Percentiles rank a stretch among this genome's conserved stretches.
These are phyloP conservation scores for Glutinoglossum americanum DNA, from an alignment of 495 filamentous ascomycete genomes.

Conservation along the genomic window DNA sequence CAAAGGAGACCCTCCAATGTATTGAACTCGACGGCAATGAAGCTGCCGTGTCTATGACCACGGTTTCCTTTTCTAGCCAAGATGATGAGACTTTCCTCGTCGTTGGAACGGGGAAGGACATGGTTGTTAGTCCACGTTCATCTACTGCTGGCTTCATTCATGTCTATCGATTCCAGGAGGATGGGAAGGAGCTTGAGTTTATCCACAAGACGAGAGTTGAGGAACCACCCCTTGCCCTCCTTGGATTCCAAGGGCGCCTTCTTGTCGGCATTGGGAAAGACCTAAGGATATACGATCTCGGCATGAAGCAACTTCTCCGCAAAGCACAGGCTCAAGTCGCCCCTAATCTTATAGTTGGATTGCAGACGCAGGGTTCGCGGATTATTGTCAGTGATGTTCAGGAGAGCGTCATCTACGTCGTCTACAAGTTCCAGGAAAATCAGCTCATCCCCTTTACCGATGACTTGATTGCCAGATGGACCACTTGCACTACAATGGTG, in stretches of 20 bases:
- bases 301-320: constrained; percentile 71
- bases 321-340: constrained; percentile 70
- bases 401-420: constrained; percentile 74
- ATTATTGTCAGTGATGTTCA: constrained; percentile 83
- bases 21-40: constrained; percentile 80
- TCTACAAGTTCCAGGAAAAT: constrained; percentile 85
- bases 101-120: constrained; percentile 83
- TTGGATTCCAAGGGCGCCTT: constrained; percentile 79
- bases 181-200: constrained; percentile 72
- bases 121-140: constrained; percentile 52
- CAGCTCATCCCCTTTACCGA: constrained; percentile 80
- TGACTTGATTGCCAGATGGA: constrained; percentile 75
- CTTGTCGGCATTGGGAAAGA: constrained; percentile 64
- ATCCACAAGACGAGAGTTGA: constrained; percentile 90
- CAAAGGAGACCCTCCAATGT: constrained; percentile 48
- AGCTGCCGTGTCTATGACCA: constrained; percentile 66
- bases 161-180: constrained; percentile 75
- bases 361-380: constrained; percentile 80
- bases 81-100: constrained; percentile 79
- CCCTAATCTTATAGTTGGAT: constrained; percentile 60
- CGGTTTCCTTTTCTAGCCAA: constrained; percentile 67
- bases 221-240: constrained; percentile 68
- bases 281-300: constrained; percentile 75
- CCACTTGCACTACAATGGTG: constrained; percentile 71
- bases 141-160: constrained; percentile 68